These are phyloP conservation scores for Acer campestre DNA, from an alignment of 345 rosid genomes.

Conservation along the genomic window DNA sequence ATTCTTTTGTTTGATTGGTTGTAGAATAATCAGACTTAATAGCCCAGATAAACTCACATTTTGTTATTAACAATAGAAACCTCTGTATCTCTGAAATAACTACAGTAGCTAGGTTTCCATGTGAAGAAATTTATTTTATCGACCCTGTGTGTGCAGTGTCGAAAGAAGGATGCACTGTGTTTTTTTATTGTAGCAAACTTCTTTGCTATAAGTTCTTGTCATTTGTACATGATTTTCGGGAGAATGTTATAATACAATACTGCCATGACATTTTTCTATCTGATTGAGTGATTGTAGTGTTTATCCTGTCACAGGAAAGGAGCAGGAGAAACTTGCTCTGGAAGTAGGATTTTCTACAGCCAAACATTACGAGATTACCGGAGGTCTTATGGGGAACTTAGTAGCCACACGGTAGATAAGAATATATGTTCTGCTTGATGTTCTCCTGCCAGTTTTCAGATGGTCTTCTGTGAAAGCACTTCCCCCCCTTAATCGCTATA, in stretches of 20 bases:
- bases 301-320: conserved; percentile 50
- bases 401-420: conserved; percentile 54
- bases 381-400: conserved; percentile 86
- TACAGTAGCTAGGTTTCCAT: not conserved
- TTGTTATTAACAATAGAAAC: not conserved
- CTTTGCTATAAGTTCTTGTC: not conserved
- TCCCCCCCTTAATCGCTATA: too few relatives aligned
- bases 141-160: not conserved
- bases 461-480: not conserved
- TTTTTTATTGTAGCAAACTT: not conserved
- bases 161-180: too few relatives aligned
- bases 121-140: not conserved
- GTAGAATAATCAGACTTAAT: not conserved
- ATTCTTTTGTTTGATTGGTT: not conserved
- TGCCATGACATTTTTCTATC: not conserved
- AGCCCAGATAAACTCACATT: not conserved
- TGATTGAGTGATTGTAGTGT: not conserved
- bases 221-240: not conserved
- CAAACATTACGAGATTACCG: conserved; percentile 63
- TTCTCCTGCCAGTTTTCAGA: not conserved
- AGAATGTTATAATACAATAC: not conserved
- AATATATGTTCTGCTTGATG: conserved; percentile 3
- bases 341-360: conserved; percentile 77
- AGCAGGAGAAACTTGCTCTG: conserved; percentile 75
- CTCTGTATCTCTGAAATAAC: not conserved